Base-by-base conservation (phyloP, 495 filamentous ascomycete species). In the Xylaria intraflava region DNA sequence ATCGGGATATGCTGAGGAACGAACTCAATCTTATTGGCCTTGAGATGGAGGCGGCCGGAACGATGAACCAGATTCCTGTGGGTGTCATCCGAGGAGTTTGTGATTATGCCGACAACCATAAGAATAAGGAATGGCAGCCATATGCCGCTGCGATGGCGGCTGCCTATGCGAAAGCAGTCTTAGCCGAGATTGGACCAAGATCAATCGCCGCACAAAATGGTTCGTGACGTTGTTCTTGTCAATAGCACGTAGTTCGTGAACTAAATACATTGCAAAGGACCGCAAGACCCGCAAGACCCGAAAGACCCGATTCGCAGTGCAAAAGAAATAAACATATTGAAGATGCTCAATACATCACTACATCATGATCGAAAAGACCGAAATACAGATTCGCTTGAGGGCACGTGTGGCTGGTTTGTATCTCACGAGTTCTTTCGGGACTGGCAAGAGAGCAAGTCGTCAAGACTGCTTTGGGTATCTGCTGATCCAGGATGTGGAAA, bases 401-500 rank as follows among this genome's bases (percentile, higher is more conserved):
- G 68, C 1, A 77, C 75, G n/a, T 77, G 71, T 51, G 35, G 63
- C 20, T 77, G 74, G 73, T 70, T 73, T 43, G 54, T 65, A 0
- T 2, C 51, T 3, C 65, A 76, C 35, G 5, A 39, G 3, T 44
- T 52, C 20, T 78, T 70, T 52, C 58, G 46, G 23, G 47, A 46
- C 1, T 78, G 72, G 72, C 23, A 52, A 24, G 30, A 61, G 39
- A 47, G 45, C 16, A 39, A 48, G 49, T 49, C 11, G 14, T 8
- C 61, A 62, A 1, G 44, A 36, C 5, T 48, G 59, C 69, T 82
- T 6, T 79, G 72, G 73, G 68, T 80, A 14, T 76, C 77, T 12
- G 77, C 78, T 23, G 69, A 80, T 45, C 77, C 78, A 5, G 77
- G 78, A 8, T 80, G 76, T 55, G 78, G 79, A 6, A 82, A 81